Base-by-base conservation (phyloP, 129 eudicot genomes). In the Artemisia argyi region DNA sequence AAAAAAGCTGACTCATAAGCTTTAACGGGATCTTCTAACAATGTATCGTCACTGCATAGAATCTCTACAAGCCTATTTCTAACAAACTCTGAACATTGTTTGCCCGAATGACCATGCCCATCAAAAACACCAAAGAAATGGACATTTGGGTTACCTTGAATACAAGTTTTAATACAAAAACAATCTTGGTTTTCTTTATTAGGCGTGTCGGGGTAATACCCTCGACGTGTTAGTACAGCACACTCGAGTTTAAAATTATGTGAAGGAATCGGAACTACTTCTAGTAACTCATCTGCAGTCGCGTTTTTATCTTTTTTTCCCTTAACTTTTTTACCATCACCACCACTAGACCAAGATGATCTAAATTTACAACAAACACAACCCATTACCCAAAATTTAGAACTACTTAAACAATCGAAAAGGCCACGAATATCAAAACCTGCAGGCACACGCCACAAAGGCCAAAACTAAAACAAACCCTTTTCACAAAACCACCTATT, bases 41-140 rank as follows among this genome's bases (percentile, higher is more conserved):
- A 82, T 14, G 74, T 66, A 64, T 87, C 54, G 17, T 90, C 91
- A 66, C 78, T 61, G 7, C 85, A 79, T 17, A 94, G 75, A 11
- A 76, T 68, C 53, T 94, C 96, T 8, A 90, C 83, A 30, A 94
- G 86, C 78, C 86, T 81, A 48, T 83, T 79, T 76, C 74, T 88
- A n/a, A 88, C 96, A 17, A 90, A 94, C 59, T 72, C 71, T 2
- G 99, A 83, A 76, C 99, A 94, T 73, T 88, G 82, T 0, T 89
- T 79, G 39, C 99, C 99, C 11, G 48, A 61, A 55, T 82, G 85
- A 11, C 99, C 99, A 58, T 94, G 99, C 22, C 99, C 99, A 73
- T 94, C 99, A 72, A 94, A 94, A 28, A 94, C 97, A 44, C 99
- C 99, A 59, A 90, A 90, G 84, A 94, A 90, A 83, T 94, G 99